Conservation (phyloP, 2,329 filamentous ascomycete genomes). For the Phyllosticta ampelicida region DNA sequence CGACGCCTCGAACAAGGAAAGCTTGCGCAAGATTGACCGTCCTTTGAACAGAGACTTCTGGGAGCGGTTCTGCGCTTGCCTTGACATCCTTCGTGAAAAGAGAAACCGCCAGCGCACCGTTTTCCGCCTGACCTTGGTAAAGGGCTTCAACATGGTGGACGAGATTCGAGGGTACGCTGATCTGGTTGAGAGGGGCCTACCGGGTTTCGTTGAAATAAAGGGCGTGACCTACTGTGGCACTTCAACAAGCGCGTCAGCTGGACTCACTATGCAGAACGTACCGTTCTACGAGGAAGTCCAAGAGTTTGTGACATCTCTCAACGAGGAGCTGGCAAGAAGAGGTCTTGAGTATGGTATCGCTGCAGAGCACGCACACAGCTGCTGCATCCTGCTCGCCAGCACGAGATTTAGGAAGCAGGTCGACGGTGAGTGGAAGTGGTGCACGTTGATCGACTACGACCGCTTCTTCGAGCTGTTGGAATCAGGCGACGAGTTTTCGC, state of each 20-base stretch:
- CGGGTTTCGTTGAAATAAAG: constrained; percentile 91
- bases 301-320: constrained; percentile 68
- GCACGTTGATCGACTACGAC: constrained; percentile 83
- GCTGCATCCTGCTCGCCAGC: constrained; percentile 79
- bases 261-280: constrained; percentile 93
- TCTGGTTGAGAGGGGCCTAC: constrained; percentile 73
- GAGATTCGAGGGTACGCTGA: constrained; percentile 84
- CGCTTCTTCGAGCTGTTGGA: constrained; percentile 79
- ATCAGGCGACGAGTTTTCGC: constrained; percentile 60
- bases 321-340: constrained; percentile 54
- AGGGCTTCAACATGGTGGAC: constrained; percentile 95
- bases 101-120: constrained; percentile 83
- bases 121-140: constrained; percentile 88
- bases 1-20: constrained; percentile 84
- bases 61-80: constrained; percentile 85
- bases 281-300: constrained; percentile 88
- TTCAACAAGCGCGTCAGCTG: constrained; percentile 68
- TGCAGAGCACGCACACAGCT: constrained; percentile 90
- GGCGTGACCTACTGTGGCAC: constrained; percentile 96
- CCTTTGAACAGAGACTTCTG: constrained; percentile 94
- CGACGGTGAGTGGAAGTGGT: constrained; percentile 79
- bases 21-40: constrained; percentile 76
- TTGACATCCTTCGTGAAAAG: constrained; percentile 78
- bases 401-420: constrained; percentile 56
- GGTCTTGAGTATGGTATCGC: constrained; percentile 81